Base-by-base conservation (phyloP, 139 green algal genomes). In the Auxenochlorella protothecoides region DNA sequence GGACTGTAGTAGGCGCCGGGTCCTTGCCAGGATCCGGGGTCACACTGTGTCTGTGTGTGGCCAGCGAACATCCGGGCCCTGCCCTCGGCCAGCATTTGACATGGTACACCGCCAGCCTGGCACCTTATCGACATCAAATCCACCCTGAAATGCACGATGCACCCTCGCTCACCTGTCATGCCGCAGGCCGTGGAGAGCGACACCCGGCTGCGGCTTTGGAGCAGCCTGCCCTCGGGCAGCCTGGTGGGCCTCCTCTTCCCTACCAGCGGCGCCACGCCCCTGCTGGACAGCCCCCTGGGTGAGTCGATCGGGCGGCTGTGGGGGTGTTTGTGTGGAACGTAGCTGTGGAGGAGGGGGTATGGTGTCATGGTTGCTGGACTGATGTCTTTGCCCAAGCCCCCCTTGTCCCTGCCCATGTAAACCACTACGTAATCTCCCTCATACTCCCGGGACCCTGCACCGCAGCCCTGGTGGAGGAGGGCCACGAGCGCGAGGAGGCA, bases 161-260 rank as follows among this genome's bases (percentile, higher is more conserved):
- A 12, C 66, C 16, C 2, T 52, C 64, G 56, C 54, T 3, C 65
- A 44, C 27, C 27, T 44, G 27, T 57, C 6, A 71, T 68, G 51
- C 54, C n/a, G 52, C 59, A 79, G 78, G 93, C 93, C 14, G 92
- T 99, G 16, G 92, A 97, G 74, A 85, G 70, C 6, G 92, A 90
- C 70, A 88, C 72, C 65, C 74, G 91, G 63, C 80, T 98, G 74
- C 89, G 95, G 6, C 90, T 97, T 57, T 84, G 89, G 53, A 85
- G 84, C 5, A 88, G 95, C 74, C 90, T 59, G 16, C 85, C 79
- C 89, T 87, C 70, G 27, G 27, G 27, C 27, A 44, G 27, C 72
- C 82, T 16, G 84, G 82, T 16, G 5, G 76, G 76, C 9, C 76
- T 81, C 59, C 59, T 75, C 55, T 72, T 71, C 72, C 66, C 55